Conservation (phyloP, 805 yeast genomes). For the Pichia kluyveri region DNA sequence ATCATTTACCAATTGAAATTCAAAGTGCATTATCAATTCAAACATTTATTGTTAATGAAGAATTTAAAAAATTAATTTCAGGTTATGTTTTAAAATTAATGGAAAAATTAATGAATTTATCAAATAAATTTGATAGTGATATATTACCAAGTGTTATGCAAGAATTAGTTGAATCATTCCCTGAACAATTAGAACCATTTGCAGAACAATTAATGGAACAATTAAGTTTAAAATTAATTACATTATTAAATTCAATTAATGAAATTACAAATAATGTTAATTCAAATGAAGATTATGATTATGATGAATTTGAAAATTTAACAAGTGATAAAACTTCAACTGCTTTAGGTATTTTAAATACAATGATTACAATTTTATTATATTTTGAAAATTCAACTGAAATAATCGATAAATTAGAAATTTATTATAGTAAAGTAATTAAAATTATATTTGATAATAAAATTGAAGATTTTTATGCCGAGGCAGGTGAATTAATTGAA, state of each 20-base stretch:
- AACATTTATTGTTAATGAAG: conserved; percentile 55
- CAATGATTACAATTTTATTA: conserved; percentile 78
- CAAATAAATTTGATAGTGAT: conserved; percentile 81
- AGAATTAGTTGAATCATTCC: conserved; percentile 83
- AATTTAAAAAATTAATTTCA: conserved; percentile 61
- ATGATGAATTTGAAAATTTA: conserved; percentile 44
- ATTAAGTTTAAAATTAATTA: conserved; percentile 67
- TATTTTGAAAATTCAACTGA: conserved; percentile 79
- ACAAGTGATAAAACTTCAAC: conserved; percentile 73
- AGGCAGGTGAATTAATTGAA: conserved; percentile 73
- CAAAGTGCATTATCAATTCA: conserved; percentile 84
- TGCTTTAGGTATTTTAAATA: conserved; percentile 76
- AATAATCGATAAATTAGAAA: conserved; percentile 60
- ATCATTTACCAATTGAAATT: conserved; percentile 65
- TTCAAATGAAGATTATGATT: conserved; percentile 34
- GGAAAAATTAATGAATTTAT: conserved; percentile 65
- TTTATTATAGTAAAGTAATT: conserved; percentile 65
- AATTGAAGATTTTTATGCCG: conserved; percentile 75
- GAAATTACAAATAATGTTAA: conserved; percentile 40
- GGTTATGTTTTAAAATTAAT: conserved; percentile 69
- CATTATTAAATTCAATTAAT: conserved; percentile 59
- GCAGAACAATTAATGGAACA: conserved; percentile 57
- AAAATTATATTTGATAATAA: conserved; percentile 54
- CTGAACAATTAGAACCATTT: conserved; percentile 86
- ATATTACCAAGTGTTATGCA: conserved; percentile 86